Evolutionary conservation across 2,329 filamentous ascomycete species (phyloP).

Genomic region (Fusarium sp.): DNA sequence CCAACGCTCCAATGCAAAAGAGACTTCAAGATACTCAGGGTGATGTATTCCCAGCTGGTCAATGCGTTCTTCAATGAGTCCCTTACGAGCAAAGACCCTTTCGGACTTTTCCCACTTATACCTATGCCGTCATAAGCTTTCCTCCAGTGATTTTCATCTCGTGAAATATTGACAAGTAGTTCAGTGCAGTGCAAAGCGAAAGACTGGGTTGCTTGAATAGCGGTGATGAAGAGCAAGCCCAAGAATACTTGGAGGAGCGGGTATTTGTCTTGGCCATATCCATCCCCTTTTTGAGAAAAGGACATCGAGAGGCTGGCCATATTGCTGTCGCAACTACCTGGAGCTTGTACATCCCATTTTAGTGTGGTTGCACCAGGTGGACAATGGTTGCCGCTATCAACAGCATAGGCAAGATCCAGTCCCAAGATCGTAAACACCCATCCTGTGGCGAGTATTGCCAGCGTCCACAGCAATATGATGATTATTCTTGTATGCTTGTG

Average conservation of each 20-base stretch:
- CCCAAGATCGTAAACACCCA: not conserved
- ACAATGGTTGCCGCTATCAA: not conserved
- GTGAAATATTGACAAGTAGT: not conserved
- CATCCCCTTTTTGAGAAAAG: not conserved
- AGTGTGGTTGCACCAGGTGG: not conserved
- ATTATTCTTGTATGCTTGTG: not conserved
- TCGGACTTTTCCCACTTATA: not conserved
- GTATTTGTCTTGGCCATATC: not conserved
- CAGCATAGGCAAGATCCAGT: not conserved
- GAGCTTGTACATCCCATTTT: not conserved
- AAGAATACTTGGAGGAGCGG: not conserved
- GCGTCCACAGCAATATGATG: not conserved
- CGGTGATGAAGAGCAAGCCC: not conserved
- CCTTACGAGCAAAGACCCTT: not conserved
- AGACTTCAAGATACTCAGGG: not conserved
- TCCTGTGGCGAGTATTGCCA: not conserved
- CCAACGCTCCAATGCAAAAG: not conserved
- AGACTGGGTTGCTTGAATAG: not conserved
- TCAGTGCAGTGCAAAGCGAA: not conserved
- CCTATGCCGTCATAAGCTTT: not conserved
- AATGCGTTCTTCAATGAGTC: not conserved
- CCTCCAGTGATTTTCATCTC: not conserved
- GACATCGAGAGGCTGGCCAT: not conserved
- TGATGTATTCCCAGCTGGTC: not conserved
- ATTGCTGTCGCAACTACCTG: not conserved